Base-by-base conservation (phyloP, 2,329 filamentous ascomycete genomes). In the Neopestalotiopsis clavispora region DNA sequence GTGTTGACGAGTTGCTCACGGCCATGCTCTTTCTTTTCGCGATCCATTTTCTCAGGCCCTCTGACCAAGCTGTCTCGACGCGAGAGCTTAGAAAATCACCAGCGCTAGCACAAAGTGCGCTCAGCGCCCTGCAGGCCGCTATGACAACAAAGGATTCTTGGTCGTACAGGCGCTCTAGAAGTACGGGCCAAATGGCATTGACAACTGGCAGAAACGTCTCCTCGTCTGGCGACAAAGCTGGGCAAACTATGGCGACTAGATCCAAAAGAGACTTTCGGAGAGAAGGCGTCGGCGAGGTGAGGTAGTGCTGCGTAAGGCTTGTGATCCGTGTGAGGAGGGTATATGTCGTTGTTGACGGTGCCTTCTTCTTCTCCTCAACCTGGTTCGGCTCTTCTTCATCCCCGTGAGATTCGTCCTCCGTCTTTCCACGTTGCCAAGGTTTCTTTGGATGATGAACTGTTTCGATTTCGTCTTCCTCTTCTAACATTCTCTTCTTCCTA, bases 151-250 rank as follows among this genome's bases (percentile, higher is more conserved):
- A 92, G 0, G 88, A 82, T 78, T 94, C 91, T 4, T 81, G 72
- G 71, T 94, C 92, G 72, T 90, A 87, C 5, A 94, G 83, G 30
- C 90, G 86, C n/a, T 86, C 84, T 1, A 91, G 82, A 4, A 97
- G 83, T 6, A 97, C 91, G 0, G 95, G 94, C 95, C 95, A 99
- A 7, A 98, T 84, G 3, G 92, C 91, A 79, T 98, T 96, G 73
- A 98, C 90, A 0, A 98, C 86, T 0, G 96, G 96, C 1, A 99
- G 82, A 77, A 97, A 98, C 0, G 90, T 89, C 70, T 95, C 90
- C 77, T 97, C 92, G 72, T 98, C 90, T 3, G 84, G 85, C 0
- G 92, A 88, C 3, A 99, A 87, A 0, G 92, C 86, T 0, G 91
- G 88, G 4, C 92, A 87, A 3, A 94, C 91, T 0, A 90, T 94